A percentile compares a stretch with the other conserved stretches of the same genome.
Conservation (phyloP, 768 basidiomycete species). For the Leccinellum luteum region DNA sequence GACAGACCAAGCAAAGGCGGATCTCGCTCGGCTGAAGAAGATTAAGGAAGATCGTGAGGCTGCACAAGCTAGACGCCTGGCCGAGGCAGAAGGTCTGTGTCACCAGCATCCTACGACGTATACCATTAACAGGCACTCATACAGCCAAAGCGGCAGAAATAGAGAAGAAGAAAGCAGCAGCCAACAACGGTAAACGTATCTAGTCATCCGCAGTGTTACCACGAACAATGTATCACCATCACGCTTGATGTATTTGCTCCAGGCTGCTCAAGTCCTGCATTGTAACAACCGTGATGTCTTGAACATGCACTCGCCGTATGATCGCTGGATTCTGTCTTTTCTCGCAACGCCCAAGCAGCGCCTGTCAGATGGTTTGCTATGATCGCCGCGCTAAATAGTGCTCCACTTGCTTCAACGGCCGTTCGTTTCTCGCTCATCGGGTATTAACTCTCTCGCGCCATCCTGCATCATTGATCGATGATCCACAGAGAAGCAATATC, state of each 20-base stretch:
- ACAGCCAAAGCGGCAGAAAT: constrained; percentile 64
- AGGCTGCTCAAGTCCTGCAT: not conserved
- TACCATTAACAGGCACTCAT: not conserved
- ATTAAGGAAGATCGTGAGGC: constrained; percentile 86
- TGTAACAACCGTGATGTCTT: not conserved
- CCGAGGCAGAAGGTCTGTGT: constrained; percentile 76
- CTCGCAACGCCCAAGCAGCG: too few species aligned
- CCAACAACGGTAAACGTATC: constrained; percentile 24
- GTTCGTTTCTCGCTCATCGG: too few species aligned
- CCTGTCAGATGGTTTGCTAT: not conserved
- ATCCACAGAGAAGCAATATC: not conserved
- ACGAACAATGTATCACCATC: constrained; percentile 4
- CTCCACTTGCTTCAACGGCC: not conserved
- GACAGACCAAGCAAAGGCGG: constrained; percentile 87
- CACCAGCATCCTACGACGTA: not conserved
- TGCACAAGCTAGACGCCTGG: constrained; percentile 83
- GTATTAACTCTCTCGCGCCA: too few species aligned
- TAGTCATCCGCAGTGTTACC: constrained; percentile 24
- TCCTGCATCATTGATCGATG: not conserved
- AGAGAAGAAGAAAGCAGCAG: constrained; percentile 60
- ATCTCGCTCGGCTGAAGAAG: constrained; percentile 82
- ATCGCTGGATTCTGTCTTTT: not conserved
- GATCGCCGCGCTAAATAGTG: not conserved
- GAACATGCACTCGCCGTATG: not conserved
- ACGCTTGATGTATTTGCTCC: not conserved